Conservation (phyloP, 495 filamentous ascomycete genomes). For the Mytilinidion resinicola region DNA sequence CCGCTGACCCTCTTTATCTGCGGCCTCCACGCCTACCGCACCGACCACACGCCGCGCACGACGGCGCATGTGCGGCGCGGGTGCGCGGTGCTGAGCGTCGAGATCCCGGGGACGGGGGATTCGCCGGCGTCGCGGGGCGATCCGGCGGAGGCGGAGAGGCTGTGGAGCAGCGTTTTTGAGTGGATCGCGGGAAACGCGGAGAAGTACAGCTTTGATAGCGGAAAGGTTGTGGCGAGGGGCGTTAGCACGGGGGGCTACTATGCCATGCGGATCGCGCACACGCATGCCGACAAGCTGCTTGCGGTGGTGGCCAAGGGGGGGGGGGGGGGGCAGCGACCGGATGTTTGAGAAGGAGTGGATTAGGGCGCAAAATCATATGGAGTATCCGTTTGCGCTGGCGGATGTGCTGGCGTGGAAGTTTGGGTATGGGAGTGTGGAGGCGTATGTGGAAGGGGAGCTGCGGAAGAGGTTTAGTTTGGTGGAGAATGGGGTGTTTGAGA, state of each 20-base stretch:
- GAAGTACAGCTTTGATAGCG: too few relatives aligned
- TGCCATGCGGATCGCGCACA: slow-evolving; percentile 26
- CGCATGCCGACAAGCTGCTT: slow-evolving; percentile 12
- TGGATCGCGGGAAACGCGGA: slow-evolving; percentile 18
- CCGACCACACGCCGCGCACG: slow-evolving; percentile 20
- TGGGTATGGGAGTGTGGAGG: slow-evolving; percentile 11
- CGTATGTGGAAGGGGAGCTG: slow-evolving; percentile 11
- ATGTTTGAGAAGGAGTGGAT: slow-evolving; percentile 24
- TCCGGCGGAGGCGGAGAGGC: slow-evolving; percentile 12
- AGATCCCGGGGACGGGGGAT: slow-evolving; percentile 25
- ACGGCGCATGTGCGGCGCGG: slow-evolving; percentile 9
- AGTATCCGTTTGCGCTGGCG: slow-evolving; percentile 16
- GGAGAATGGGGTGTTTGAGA: slow-evolving; percentile 16
- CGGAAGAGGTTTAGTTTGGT: slow-evolving; percentile 4
- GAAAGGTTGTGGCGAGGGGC: slow-evolving; percentile 19
- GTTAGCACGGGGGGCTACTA: slow-evolving; percentile 25
- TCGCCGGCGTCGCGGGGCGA: slow-evolving; percentile 19
- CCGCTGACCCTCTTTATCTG: slow-evolving; percentile 14
- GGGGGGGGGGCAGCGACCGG: slow-evolving; percentile 17
- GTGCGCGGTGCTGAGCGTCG: slow-evolving; percentile 13
- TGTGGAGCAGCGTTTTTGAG: slow-evolving; percentile 20
- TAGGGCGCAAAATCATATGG: slow-evolving; percentile 12
- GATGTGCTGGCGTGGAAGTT: slow-evolving; percentile 17
- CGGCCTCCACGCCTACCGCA: slow-evolving; percentile 21
- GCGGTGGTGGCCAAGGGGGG: slow-evolving; percentile 22